Conservation (phyloP, 176 grass and related monocot species). For the Ensete glaucum region DNA sequence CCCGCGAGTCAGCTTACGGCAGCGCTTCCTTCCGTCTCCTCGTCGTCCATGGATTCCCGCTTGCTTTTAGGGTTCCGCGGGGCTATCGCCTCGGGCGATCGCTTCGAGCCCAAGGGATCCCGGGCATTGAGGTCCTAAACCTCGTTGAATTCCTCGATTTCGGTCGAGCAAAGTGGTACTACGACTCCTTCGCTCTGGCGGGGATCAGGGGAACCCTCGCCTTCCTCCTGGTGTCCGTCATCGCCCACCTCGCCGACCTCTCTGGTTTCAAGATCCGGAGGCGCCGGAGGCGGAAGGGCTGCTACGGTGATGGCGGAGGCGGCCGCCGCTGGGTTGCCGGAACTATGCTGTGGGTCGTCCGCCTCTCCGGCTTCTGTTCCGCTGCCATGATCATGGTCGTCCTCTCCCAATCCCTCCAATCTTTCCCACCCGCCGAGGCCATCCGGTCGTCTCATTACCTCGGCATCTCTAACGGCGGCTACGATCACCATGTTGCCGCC, state of each 20-base stretch:
- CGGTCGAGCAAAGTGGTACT: background rate
- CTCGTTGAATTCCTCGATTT: background rate
- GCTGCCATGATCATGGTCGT: conserved; percentile 19
- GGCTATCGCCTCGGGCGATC: background rate
- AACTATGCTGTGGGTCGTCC: conserved; percentile 17
- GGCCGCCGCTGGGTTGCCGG: background rate
- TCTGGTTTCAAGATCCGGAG: conserved; percentile 9
- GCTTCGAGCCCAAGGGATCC: background rate
- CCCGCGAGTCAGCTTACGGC: background rate
- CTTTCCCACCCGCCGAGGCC: conserved; percentile 26
- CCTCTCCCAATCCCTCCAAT: conserved; percentile 21
- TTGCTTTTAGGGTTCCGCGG: background rate
- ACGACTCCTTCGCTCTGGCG: background rate
- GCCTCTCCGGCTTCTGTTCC: conserved; percentile 21
- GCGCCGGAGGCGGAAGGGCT: background rate
- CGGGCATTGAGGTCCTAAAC: background rate
- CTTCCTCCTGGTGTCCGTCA: background rate
- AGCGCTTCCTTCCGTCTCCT: background rate
- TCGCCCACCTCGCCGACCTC: conserved; percentile 8
- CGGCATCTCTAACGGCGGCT: conserved; percentile 10
- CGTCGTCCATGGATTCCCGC: background rate
- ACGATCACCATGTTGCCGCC: background rate
- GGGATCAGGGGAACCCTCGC: background rate
- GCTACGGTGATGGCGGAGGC: background rate
- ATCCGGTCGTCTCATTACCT: conserved; percentile 11